Evolutionary conservation across 768 basidiomycete genomes (phyloP).

Genomic region (Saitozyma sp.): DNA sequence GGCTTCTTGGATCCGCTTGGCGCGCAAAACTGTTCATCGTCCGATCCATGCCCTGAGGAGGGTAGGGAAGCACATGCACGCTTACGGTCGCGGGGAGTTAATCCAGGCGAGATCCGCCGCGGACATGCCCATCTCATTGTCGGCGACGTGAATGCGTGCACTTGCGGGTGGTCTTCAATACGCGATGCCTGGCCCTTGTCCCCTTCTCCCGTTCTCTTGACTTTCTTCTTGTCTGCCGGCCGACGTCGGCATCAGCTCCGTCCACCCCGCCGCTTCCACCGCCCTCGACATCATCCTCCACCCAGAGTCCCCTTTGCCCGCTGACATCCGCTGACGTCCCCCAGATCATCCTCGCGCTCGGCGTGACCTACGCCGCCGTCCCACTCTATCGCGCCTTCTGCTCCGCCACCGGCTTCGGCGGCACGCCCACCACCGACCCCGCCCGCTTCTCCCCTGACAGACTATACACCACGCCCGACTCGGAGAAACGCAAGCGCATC

Average conservation of each 20-base stretch:
- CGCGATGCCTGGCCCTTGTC: no score
- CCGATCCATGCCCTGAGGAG: no score
- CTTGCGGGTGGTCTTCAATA: no score
- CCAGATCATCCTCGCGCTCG: slow-evolving; percentile 75
- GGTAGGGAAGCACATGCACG: no score
- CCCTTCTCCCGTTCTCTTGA: no score
- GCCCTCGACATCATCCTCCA: not conserved
- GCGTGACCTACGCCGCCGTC: slow-evolving; percentile 93
- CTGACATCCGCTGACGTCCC: not conserved
- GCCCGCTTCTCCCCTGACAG: slow-evolving; percentile 66
- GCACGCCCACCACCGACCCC: slow-evolving; percentile 83
- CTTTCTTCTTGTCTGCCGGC: no score
- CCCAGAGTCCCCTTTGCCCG: not conserved
- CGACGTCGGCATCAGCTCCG: no score
- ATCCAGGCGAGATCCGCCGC: no score
- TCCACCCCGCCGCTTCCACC: not conserved
- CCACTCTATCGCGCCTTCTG: slow-evolving; percentile 98
- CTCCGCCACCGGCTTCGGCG: slow-evolving; percentile 93
- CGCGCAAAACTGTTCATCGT: not conserved
- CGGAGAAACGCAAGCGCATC: slow-evolving; percentile 67
- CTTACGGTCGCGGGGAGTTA: no score
- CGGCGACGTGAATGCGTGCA: no score
- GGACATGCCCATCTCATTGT: no score
- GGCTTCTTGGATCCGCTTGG: not conserved
- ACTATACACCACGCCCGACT: slow-evolving; percentile 57